phyloP scores from a whole-genome alignment of 148 eudicot species.

The Chenopodium quinoa region DNA sequence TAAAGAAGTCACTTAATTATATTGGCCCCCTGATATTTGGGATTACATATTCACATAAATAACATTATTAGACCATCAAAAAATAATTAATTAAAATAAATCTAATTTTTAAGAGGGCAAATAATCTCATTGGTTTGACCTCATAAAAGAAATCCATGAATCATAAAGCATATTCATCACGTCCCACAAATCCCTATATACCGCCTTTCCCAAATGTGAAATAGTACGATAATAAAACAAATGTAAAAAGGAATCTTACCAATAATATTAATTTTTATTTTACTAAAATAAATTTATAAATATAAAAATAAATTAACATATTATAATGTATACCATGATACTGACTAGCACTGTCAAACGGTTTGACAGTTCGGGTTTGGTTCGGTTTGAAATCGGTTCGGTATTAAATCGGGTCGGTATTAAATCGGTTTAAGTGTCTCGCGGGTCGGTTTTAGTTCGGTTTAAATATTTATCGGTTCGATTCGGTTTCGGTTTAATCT shows the following conservation, averaged over 20 bases:
- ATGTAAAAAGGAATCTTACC: conserved; percentile 4
- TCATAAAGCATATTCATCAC: conserved; percentile 18
- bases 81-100: background rate
- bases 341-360: too few species aligned
- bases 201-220: background rate
- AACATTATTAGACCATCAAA: background rate
- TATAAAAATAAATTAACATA: background rate
- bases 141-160: conserved; percentile 13
- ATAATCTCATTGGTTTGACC: background rate
- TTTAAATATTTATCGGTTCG: too few species aligned
- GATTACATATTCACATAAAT: background rate
- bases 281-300: too few species aligned
- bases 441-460: too few species aligned
- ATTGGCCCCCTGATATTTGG: conserved; percentile 20
- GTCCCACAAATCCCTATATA: conserved; percentile 7
- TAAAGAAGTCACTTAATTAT: background rate
- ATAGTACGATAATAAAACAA: background rate
- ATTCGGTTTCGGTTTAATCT: too few species aligned
- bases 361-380: too few species aligned
- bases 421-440: too few species aligned
- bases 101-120: background rate
- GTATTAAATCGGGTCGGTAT: too few species aligned
- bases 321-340: background rate
- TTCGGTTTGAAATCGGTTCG: too few species aligned
- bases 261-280: background rate